Percentiles rank a stretch among this genome's conserved stretches.
phyloP scores from a whole-genome alignment of 2,329 filamentous ascomycete genomes.

The Penicillium brevicompactum region DNA sequence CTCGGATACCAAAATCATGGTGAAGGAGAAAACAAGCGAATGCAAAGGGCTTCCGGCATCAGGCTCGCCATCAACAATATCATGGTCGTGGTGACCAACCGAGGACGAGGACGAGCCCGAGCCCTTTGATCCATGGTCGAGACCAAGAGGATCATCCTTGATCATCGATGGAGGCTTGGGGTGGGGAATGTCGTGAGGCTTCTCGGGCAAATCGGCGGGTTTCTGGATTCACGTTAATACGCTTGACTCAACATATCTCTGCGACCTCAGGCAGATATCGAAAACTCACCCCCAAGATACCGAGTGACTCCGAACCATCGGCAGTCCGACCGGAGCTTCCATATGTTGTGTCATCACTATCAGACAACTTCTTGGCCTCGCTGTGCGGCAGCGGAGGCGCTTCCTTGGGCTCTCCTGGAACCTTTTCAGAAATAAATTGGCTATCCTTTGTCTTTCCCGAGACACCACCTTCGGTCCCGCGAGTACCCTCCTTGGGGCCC shows the following conservation, averaged over 20 bases:
- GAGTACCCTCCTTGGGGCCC: slow-evolving; percentile 79
- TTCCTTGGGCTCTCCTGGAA: slow-evolving; percentile 82
- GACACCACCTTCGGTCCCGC: slow-evolving; percentile 86
- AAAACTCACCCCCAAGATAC: slow-evolving; percentile 57
- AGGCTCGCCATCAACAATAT: slow-evolving; percentile 34
- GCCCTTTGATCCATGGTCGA: slow-evolving; percentile 29
- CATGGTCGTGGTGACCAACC: slow-evolving; percentile 23
- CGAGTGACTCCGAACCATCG: slow-evolving; percentile 48
- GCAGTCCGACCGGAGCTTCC: slow-evolving; percentile 44
- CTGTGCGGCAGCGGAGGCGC: slow-evolving; percentile 78
- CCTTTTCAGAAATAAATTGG: slow-evolving; percentile 71
- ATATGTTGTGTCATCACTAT: slow-evolving; percentile 33
- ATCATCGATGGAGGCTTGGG: slow-evolving; percentile 58
- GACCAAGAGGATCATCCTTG: slow-evolving; percentile 37
- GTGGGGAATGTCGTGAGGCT: slow-evolving; percentile 72
- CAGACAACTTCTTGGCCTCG: slow-evolving; percentile 69
- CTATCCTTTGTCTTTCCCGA: slow-evolving; percentile 81
- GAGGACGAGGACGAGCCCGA: slow-evolving; percentile 28
- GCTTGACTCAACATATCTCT: not conserved
- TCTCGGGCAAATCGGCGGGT: slow-evolving; percentile 77
- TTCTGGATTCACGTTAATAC: slow-evolving; percentile 58
- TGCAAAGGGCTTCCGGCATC: slow-evolving; percentile 74
- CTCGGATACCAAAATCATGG: slow-evolving; percentile 97
- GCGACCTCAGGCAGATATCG: not conserved
- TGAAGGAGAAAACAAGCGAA: slow-evolving; percentile 87